Conservation (phyloP, 768 basidiomycete genomes). For the Mycena epipterygia region DNA sequence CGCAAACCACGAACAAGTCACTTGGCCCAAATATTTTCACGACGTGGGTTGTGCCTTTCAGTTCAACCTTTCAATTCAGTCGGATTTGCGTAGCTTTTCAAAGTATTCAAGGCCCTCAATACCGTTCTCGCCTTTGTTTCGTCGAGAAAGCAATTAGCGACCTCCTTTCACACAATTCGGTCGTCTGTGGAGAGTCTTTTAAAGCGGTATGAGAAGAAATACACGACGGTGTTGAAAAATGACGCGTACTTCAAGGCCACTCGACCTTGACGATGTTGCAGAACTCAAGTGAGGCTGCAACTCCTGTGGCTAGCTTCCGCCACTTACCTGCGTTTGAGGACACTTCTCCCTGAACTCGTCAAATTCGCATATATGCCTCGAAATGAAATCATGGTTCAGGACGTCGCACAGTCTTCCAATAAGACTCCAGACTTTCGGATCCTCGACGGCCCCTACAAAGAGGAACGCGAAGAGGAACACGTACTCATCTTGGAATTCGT, state of each 20-base stretch:
- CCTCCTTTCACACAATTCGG: conserved; percentile 81
- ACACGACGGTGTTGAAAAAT: conserved; percentile 6
- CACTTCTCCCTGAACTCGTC: conserved; percentile 85
- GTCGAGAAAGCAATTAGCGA: conserved; percentile 83
- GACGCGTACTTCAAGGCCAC: conserved; percentile 63
- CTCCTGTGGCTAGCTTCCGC: conserved; percentile 1
- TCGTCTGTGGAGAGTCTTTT: conserved; percentile 86
- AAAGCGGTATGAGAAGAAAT: conserved; percentile 65
- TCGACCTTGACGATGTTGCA: conserved; percentile 83
- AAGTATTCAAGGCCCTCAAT: conserved; percentile 79
- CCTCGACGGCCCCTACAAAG: conserved; percentile 45
- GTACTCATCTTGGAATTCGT: conserved; percentile 63
- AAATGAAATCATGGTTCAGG: conserved; percentile 70
- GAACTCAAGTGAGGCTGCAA: conserved; percentile 79
- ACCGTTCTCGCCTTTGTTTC: conserved; percentile 92
- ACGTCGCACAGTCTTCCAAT: background rate
- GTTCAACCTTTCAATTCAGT: conserved; percentile 6
- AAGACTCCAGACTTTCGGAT: conserved; percentile 50
- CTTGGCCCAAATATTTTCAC: conserved; percentile 78
- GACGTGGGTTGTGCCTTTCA: conserved; percentile 53
- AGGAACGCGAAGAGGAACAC: conserved; percentile 52
- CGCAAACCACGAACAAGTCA: conserved; percentile 8
- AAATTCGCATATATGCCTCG: conserved; percentile 86
- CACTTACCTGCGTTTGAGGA: conserved; percentile 55
- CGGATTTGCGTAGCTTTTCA: conserved; percentile 36